Conservation (phyloP, 371 early-diverging fungal genomes). For the Apophysomyces variabilis region DNA sequence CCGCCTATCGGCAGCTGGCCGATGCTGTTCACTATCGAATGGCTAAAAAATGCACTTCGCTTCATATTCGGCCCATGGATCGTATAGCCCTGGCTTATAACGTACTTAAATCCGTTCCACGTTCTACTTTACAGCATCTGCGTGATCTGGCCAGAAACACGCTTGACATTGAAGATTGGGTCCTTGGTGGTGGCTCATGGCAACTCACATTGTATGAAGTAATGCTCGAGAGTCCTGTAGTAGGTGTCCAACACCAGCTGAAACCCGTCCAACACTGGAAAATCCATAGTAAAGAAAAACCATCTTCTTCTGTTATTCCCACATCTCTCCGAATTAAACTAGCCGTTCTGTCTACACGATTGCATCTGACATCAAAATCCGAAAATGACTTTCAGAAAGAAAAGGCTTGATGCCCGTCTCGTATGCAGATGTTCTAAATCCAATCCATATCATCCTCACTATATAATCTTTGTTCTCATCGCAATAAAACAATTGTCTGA, state of each 20-base stretch:
- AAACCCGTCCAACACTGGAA: conserved; percentile 22
- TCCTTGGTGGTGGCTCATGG: conserved; percentile 19
- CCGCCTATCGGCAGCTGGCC: conserved; percentile 17
- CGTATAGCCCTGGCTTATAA: conserved; percentile 28
- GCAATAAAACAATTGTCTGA: no score
- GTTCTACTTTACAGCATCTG: conserved; percentile 8
- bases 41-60: conserved; percentile 15
- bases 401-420: no score
- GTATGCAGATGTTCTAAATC: no score
- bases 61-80: conserved; percentile 27
- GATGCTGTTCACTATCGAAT: conserved; percentile 13
- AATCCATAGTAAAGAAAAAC: conserved; percentile 12
- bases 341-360: conserved; percentile 26
- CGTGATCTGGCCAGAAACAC: conserved; percentile 21
- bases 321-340: conserved; percentile 26
- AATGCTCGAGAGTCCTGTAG: conserved; percentile 28
- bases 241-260: conserved; percentile 29
- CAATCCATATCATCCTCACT: not conserved
- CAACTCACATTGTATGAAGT: conserved; percentile 26
- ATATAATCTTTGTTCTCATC: not conserved
- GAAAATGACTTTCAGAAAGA: not conserved
- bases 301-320: conserved; percentile 21
- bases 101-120: conserved; percentile 19
- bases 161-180: conserved; percentile 16
- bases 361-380: conserved; percentile 11